Evolutionary conservation across 305 asterid species (phyloP), one percentile per base, ranked within the genome.

Genomic region (Plantago coronopus): DNA sequence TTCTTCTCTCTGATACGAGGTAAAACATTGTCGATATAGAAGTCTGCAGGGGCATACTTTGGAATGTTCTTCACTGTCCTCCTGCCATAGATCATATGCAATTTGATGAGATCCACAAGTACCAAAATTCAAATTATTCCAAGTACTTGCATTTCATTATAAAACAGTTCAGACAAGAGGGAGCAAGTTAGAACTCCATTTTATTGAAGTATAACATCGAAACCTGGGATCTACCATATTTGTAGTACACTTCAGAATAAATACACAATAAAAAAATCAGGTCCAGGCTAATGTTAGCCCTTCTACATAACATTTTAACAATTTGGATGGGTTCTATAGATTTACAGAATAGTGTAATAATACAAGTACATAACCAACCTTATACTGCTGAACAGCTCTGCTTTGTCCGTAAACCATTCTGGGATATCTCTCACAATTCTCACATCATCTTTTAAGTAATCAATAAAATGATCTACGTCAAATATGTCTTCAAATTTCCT

Each of bases 1-100:
- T 75, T 87, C 90, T 93, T 93, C 72, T 89, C 99, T 78, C 82
- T 93, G 77, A 93, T 67, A 45, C 97, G 89, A 53, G 96, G 99
- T 65, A 93, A 73, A 59, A 93, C 97, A 68, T 93, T 93, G 87
- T 93, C 99, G 44, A 93, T 87, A 74, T 93, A 93, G 76, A 89
- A 93, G 67, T 89, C 95, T 5, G 96, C 96, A 67, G 99, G 91
- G 62, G 99, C 99, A 73, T 93, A 93, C 80, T 93, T 93, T 22
- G 99, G 99, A 61, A 93, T 93, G 82, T 89, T 93, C 77, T 89
- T 93, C 16, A 93, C 99, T 7, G 99, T 93, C 49, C 96, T 94
- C 48, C 97, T 93, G 79, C 54, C 72, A 78, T 69, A 51, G 49
- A 57, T 31, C 47, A 68, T 23, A 60, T 19, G 48, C 23, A 47